phyloP scores from a whole-genome alignment of 1,284 basidiomycete genomes.

The Cystobasidium slooffiae region DNA sequence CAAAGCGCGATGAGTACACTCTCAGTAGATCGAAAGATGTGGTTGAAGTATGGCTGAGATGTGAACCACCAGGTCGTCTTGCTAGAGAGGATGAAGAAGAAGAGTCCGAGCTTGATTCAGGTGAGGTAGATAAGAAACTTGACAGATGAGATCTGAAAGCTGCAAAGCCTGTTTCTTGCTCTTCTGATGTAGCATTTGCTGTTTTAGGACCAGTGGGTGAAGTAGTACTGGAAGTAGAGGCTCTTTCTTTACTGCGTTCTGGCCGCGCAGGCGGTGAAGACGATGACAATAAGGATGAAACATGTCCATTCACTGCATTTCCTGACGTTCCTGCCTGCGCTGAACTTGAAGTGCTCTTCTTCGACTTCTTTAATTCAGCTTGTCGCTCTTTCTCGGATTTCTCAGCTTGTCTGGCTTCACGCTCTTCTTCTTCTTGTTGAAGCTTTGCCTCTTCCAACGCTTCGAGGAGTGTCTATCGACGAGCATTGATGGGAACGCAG shows the following conservation, averaged over 20 bases:
- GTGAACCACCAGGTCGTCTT: not conserved
- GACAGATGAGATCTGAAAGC: conserved; percentile 34
- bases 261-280: not conserved
- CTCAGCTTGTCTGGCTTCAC: conserved; percentile 4
- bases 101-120: not conserved
- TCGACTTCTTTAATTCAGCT: conserved; percentile 5
- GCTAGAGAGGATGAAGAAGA: not conserved
- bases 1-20: conserved; percentile 5
- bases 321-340: not conserved
- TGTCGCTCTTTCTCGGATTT: conserved; percentile 28
- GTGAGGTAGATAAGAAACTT: conserved; percentile 13
- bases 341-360: not conserved
- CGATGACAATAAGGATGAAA: not conserved
- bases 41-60: not conserved
- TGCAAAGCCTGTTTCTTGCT: conserved; percentile 37
- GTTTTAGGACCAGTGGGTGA: not conserved
- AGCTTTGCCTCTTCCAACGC: conserved; percentile 6
- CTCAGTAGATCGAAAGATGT: conserved; percentile 10
- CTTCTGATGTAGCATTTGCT: not conserved
- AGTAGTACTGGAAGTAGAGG: not conserved
- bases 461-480: conserved; percentile 28
- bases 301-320: conserved; percentile 15
- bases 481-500: too few relatives aligned
- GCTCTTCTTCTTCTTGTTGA: conserved; percentile 17
- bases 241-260: not conserved